Evolutionary conservation across 2,329 filamentous ascomycete species (phyloP).

Genomic region (Scedosporium dehoogii): DNA sequence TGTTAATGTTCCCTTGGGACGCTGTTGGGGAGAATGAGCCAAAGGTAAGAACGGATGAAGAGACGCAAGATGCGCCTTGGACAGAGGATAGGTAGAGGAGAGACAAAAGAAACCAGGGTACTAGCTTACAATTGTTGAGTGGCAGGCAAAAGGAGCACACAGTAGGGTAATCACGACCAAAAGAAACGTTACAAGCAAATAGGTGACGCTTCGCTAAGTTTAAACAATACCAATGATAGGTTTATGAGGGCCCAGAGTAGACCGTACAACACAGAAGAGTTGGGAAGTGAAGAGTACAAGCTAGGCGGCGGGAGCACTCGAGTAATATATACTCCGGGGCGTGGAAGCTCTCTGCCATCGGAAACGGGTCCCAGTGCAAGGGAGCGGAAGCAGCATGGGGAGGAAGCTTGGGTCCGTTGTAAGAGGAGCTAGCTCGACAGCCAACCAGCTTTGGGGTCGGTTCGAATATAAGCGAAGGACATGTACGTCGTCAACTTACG

Average conservation of each 20-base stretch:
- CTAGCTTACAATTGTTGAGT: no score
- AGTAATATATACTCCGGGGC: constrained; percentile 1
- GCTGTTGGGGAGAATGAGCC: not conserved
- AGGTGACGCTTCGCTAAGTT: not conserved
- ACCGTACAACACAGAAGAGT: not conserved
- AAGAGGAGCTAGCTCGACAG: not conserved
- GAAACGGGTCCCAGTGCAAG: not conserved
- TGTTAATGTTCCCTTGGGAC: not conserved
- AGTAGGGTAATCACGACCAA: no score
- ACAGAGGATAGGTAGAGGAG: not conserved
- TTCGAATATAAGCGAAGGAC: not conserved
- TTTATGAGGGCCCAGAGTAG: not conserved
- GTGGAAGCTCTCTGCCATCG: not conserved
- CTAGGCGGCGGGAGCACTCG: not conserved
- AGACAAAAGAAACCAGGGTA: not conserved
- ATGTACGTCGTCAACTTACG: not conserved
- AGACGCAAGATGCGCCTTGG: not conserved
- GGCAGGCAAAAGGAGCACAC: no score
- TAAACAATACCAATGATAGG: not conserved
- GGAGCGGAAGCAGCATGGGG: not conserved
- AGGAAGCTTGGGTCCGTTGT: not conserved
- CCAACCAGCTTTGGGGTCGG: not conserved
- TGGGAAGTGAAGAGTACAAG: not conserved
- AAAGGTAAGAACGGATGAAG: not conserved
- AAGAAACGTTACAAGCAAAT: no score